A percentile compares a stretch with the other conserved stretches of the same genome.
Evolutionary conservation across 2,329 filamentous ascomycete genomes (phyloP).

Genomic region (Triangularia setosa): DNA sequence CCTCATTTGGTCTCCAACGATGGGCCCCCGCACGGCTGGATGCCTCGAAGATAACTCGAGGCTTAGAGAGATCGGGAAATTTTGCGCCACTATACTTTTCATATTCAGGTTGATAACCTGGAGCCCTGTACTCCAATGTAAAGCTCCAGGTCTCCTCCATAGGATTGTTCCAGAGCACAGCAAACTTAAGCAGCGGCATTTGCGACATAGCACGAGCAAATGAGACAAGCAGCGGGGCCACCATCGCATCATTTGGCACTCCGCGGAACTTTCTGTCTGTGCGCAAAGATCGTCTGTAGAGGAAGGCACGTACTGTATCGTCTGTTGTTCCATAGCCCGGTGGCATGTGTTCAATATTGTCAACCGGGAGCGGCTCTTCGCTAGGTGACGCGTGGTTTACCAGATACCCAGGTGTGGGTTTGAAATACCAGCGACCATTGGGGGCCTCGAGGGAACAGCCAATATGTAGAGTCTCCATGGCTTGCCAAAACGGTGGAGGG

Average conservation of each 20-base stretch:
- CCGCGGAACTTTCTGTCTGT: not conserved
- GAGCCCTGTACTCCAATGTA: not conserved
- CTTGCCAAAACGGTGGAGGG: not conserved
- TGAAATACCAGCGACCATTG: not conserved
- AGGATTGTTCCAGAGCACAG: not conserved
- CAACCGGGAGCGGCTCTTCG: not conserved
- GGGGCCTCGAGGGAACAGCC: not conserved
- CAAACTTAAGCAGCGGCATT: not conserved
- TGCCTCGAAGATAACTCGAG: not conserved
- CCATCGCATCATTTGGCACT: not conserved
- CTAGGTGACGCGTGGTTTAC: not conserved
- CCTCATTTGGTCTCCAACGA: not conserved
- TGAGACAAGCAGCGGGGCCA: not conserved
- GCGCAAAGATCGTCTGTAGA: not conserved
- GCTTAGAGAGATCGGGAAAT: not conserved
- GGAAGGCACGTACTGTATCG: not conserved
- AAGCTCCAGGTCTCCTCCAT: not conserved
- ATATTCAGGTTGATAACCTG: not conserved
- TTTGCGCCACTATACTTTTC: not conserved
- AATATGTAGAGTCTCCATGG: not conserved
- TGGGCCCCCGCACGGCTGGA: not conserved
- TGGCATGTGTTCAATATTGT: not conserved
- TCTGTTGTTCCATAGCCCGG: not conserved
- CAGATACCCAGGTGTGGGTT: not conserved
- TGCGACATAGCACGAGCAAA: not conserved